Evolutionary conservation across 2,329 filamentous ascomycete genomes (phyloP).

Genomic region (Fusarium sulawesiense): DNA sequence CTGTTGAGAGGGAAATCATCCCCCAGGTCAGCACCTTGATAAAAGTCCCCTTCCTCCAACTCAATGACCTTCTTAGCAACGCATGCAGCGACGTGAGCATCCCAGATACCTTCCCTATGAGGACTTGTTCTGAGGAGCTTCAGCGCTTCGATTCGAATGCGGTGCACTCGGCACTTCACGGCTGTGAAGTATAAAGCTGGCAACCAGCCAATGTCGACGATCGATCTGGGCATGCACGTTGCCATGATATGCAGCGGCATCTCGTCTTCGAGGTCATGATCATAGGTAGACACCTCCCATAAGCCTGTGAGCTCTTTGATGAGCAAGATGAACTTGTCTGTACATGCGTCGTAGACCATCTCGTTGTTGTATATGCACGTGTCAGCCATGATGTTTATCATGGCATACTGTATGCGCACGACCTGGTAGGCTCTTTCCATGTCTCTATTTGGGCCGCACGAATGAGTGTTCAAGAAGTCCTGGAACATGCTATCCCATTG

Average conservation of each 20-base stretch:
- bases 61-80: slow-evolving; percentile 53
- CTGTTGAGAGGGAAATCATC: slow-evolving; percentile 29
- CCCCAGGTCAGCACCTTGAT: slow-evolving; percentile 11
- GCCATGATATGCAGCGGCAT: slow-evolving; percentile 23
- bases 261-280: slow-evolving; percentile 10
- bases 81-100: slow-evolving; percentile 47
- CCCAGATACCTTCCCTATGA: slow-evolving; percentile 58
- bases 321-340: slow-evolving; percentile 48
- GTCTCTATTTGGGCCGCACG: slow-evolving; percentile 26
- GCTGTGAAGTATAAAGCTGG: slow-evolving; percentile 59
- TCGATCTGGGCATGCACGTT: slow-evolving; percentile 49
- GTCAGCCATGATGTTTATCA: slow-evolving; percentile 57
- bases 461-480: slow-evolving; percentile 30
- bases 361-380: slow-evolving; percentile 52
- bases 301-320: slow-evolving; percentile 42
- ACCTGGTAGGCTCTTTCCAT: slow-evolving; percentile 45
- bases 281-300: slow-evolving; percentile 11
- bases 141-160: slow-evolving; percentile 54
- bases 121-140: slow-evolving; percentile 45
- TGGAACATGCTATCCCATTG: slow-evolving; percentile 45
- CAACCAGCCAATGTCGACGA: slow-evolving; percentile 58
- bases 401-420: slow-evolving; percentile 54
- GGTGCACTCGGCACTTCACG: slow-evolving; percentile 58
- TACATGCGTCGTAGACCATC: slow-evolving; percentile 52
- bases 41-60: slow-evolving; percentile 51